A percentile compares a stretch with the other conserved stretches of the same genome.
These are phyloP conservation scores for Sclerotinia nivalis DNA, from an alignment of 2,329 filamentous ascomycete species.

Conservation along the genomic window DNA sequence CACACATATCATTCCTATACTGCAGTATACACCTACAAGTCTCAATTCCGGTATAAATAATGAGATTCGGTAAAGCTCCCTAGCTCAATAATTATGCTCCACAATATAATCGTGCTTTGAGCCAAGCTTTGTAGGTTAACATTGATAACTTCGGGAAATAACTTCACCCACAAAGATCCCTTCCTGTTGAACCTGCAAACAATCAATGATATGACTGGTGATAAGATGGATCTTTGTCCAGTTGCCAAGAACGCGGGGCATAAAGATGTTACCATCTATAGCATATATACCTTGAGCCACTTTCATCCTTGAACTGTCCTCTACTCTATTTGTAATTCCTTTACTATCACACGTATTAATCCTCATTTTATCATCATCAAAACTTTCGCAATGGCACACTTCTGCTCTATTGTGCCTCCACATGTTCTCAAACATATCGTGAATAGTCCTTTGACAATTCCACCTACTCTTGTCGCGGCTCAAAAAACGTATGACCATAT, in stretches of 20 bases:
- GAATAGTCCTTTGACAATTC: not conserved
- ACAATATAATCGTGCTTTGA: no score
- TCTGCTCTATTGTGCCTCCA: slow-evolving; percentile 2
- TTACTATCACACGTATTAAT: not conserved
- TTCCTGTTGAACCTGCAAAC: not conserved
- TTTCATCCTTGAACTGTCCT: not conserved
- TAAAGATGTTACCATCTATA: not conserved
- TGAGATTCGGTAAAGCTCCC: no score
- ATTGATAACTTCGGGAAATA: not conserved
- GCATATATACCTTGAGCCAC: not conserved
- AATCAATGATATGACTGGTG: not conserved
- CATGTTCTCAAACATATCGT: slow-evolving; percentile 16
- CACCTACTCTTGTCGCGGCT: not conserved
- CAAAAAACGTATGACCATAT: slow-evolving; percentile 6
- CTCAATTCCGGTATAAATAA: no score
- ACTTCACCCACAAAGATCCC: no score
- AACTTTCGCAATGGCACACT: not conserved
- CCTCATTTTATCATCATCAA: not conserved
- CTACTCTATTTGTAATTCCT: not conserved
- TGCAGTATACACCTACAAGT: no score
- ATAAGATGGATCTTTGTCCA: not conserved
- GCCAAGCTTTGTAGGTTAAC: not conserved
- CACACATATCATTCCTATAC: no score
- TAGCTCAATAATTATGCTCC: no score
- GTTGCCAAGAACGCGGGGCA: not conserved